Conservation (phyloP, 805 yeast genomes). For the Phaffomyces antillensis region DNA sequence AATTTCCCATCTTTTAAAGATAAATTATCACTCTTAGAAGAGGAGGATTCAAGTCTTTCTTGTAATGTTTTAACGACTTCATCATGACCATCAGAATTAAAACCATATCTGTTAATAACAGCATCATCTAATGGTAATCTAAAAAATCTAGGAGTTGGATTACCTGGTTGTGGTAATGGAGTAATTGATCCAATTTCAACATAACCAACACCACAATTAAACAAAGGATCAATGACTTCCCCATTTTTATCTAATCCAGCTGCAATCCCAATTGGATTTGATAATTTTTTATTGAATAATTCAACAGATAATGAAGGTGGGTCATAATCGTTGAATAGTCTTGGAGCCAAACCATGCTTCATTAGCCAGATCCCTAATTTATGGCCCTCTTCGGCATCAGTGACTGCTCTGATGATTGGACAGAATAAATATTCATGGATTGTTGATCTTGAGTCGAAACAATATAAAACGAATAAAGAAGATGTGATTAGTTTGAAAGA, state of each 20-base stretch:
- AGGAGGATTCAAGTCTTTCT: constrained; percentile 45
- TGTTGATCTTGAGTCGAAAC: constrained; percentile 72
- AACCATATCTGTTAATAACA: constrained; percentile 90
- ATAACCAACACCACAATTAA: constrained; percentile 74
- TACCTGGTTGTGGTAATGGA: constrained; percentile 90
- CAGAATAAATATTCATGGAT: constrained; percentile 75
- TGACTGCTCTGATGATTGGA: constrained; percentile 61
- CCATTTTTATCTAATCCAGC: constrained; percentile 96
- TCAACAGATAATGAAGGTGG: constrained; percentile 48
- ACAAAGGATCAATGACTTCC: constrained; percentile 78
- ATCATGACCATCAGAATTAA: constrained; percentile 85
- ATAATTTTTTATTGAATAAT: constrained; percentile 58
- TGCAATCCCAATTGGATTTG: constrained; percentile 84
- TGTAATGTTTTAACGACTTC: constrained; percentile 63
- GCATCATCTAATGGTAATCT: constrained; percentile 81
- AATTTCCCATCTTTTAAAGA: constrained; percentile 59
- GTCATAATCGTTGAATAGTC: constrained; percentile 45
- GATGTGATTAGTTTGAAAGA: constrained; percentile 16
- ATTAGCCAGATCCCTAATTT: constrained; percentile 61
- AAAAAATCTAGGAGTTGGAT: constrained; percentile 89
- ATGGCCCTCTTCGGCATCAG: constrained; percentile 88
- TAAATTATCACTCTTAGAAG: constrained; percentile 16
- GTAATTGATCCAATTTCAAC: constrained; percentile 93
- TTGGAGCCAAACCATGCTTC: constrained; percentile 65
- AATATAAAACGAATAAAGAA: constrained; percentile 44